A percentile compares a stretch with the other conserved stretches of the same genome.
These are phyloP conservation scores for Aureobasidium uvarum DNA, from an alignment of 2,329 filamentous ascomycete genomes.

Conservation along the genomic window DNA sequence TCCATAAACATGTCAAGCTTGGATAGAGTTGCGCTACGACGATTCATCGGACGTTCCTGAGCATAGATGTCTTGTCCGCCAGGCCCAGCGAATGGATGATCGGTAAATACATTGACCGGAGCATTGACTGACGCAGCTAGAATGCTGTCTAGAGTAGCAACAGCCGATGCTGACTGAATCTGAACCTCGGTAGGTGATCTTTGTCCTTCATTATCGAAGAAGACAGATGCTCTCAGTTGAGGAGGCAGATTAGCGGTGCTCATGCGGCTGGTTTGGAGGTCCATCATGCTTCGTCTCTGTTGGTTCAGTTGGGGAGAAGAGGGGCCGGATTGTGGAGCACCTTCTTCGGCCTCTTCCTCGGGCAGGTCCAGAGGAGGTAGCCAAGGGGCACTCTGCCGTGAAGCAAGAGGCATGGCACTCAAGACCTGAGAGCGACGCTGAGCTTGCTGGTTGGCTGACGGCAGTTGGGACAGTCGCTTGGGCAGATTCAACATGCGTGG, in stretches of 20 bases:
- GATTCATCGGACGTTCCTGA: slow-evolving; percentile 36
- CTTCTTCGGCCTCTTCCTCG: not conserved
- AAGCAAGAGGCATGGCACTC: slow-evolving; percentile 58
- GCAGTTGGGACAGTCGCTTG: slow-evolving; percentile 75
- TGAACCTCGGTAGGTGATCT: slow-evolving; percentile 52
- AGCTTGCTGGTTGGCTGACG: slow-evolving; percentile 62
- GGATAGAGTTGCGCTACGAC: slow-evolving; percentile 27
- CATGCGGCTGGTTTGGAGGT: slow-evolving; percentile 30
- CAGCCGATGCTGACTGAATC: slow-evolving; percentile 73
- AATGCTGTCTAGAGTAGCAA: slow-evolving; percentile 85
- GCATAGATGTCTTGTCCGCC: slow-evolving; percentile 75
- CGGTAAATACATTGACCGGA: slow-evolving; percentile 86
- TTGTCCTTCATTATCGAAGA: slow-evolving; percentile 63
- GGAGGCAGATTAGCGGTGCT: slow-evolving; percentile 63
- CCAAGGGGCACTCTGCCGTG: slow-evolving; percentile 54
- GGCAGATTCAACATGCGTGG: slow-evolving; percentile 91
- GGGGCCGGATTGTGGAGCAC: slow-evolving; percentile 27
- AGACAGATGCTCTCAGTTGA: slow-evolving; percentile 84
- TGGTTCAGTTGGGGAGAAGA: slow-evolving; percentile 29
- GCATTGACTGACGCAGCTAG: slow-evolving; percentile 84
- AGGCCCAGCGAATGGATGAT: slow-evolving; percentile 78
- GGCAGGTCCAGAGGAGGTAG: slow-evolving; percentile 33
- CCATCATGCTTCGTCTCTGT: slow-evolving; percentile 41
- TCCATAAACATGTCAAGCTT: slow-evolving; percentile 6
- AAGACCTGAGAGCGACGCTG: slow-evolving; percentile 72